These are phyloP conservation scores for Ceraceosorus guamensis DNA, from an alignment of 1,284 basidiomycete species.

Conservation along the genomic window DNA sequence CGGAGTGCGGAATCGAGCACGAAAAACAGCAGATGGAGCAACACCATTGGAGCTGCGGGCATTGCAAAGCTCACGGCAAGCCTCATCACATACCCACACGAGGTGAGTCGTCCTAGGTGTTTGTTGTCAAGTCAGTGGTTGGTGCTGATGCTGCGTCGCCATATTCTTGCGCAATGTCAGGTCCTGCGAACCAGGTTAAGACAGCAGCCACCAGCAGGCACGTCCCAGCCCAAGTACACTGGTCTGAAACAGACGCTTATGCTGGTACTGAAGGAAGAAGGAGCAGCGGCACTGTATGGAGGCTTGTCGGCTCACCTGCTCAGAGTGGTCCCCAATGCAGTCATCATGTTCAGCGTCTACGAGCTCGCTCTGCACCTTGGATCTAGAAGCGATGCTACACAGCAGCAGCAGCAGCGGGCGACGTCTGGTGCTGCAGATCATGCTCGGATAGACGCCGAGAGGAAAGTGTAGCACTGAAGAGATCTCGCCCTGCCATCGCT, in stretches of 20 bases:
- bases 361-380: conserved; percentile 45
- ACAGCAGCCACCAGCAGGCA: conserved; percentile 61
- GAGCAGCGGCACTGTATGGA: conserved; percentile 74
- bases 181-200: conserved; percentile 84
- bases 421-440: too few relatives aligned
- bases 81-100: conserved; percentile 91
- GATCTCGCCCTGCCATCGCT: too few relatives aligned
- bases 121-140: too few relatives aligned
- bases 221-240: conserved; percentile 62
- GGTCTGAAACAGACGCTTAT: conserved; percentile 77
- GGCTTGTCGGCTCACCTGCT: conserved; percentile 91
- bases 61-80: conserved; percentile 88
- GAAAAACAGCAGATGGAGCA: conserved; percentile 47
- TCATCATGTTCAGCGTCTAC: conserved; percentile 76
- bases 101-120: conserved; percentile 61
- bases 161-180: conserved; percentile 50
- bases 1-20: background rate
- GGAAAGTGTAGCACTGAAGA: too few relatives aligned
- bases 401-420: too few relatives aligned
- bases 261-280: conserved; percentile 83
- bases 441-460: too few relatives aligned
- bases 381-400: too few relatives aligned
- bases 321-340: conserved; percentile 93
- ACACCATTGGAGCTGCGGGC: conserved; percentile 83
- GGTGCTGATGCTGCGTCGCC: background rate